These are phyloP conservation scores for Neoarthrinium moseri DNA, from an alignment of 2,329 filamentous ascomycete species.

Conservation along the genomic window DNA sequence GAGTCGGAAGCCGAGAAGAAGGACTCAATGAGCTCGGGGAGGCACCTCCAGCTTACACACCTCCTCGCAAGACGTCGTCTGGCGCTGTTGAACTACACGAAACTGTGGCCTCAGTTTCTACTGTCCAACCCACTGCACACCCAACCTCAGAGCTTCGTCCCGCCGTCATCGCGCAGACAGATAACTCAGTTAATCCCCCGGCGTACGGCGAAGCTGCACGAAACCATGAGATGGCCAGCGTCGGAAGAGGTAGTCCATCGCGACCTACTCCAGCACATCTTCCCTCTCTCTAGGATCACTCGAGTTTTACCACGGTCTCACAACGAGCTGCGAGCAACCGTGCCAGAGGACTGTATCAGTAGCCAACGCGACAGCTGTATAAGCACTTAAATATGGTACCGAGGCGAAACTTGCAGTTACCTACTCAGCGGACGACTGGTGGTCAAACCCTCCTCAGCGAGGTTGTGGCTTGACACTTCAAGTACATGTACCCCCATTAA, in stretches of 20 bases:
- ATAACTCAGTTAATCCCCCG: not conserved
- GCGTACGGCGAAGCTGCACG: constrained; percentile 9
- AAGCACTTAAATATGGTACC: too few species aligned
- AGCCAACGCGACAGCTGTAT: too few species aligned
- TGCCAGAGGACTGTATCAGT: too few species aligned
- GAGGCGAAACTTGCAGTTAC: too few species aligned
- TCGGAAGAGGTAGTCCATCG: not conserved
- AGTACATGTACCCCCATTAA: too few species aligned
- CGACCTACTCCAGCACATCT: not conserved
- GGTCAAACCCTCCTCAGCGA: too few species aligned
- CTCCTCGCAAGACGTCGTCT: constrained; percentile 15
- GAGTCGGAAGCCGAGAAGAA: constrained; percentile 24
- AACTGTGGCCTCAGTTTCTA: not conserved
- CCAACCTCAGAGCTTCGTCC: not conserved
- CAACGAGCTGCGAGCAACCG: too few species aligned
- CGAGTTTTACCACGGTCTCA: too few species aligned
- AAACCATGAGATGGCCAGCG: not conserved
- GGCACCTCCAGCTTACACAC: constrained; percentile 28
- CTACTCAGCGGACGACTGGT: too few species aligned
- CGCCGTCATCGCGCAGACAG: not conserved
- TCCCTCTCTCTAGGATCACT: not conserved
- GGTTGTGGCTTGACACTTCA: too few species aligned
- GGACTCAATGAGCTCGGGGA: constrained; percentile 31
- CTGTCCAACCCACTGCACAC: too few species aligned
- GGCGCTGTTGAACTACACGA: constrained; percentile 17